Evolutionary conservation across 768 basidiomycete genomes (phyloP).

Genomic region (Pholiota molesta): DNA sequence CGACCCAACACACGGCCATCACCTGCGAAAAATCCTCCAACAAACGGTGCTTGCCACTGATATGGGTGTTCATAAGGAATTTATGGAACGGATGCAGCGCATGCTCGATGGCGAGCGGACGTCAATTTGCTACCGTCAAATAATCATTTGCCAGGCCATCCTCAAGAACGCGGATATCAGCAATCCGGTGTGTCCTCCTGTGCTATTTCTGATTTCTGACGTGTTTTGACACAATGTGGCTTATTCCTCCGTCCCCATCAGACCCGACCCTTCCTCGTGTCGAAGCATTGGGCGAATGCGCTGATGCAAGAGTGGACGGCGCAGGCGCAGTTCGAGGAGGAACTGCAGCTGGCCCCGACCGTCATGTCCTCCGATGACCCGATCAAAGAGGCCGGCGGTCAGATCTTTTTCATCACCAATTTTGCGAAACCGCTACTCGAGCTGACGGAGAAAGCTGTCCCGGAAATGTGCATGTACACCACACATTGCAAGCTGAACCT

Average conservation of each 20-base stretch:
- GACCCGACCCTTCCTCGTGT: conserved; percentile 92
- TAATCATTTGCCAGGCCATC: conserved; percentile 85
- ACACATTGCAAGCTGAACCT: conserved; percentile 73
- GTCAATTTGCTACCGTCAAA: conserved; percentile 51
- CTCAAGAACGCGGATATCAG: conserved; percentile 99
- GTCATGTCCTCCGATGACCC: conserved; percentile 45
- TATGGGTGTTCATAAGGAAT: conserved; percentile 88
- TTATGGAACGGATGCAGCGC: conserved; percentile 69
- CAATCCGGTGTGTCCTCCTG: conserved; percentile 77
- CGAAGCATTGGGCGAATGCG: conserved; percentile 90
- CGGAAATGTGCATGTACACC: conserved; percentile 71
- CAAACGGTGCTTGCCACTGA: conserved; percentile 91
- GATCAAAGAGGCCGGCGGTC: conserved; percentile 72
- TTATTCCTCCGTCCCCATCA: conserved; percentile 31
- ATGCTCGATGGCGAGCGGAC: conserved; percentile 46
- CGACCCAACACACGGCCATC: conserved; percentile 44
- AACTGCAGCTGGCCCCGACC: conserved; percentile 73
- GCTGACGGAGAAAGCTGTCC: conserved; percentile 70
- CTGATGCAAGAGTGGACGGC: conserved; percentile 89
- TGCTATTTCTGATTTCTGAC: conserved; percentile 8
- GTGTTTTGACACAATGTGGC: conserved; percentile 4
- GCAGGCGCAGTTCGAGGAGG: conserved; percentile 85
- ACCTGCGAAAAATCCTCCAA: conserved; percentile 75
- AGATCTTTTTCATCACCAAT: conserved; percentile 85
- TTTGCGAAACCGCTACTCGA: conserved; percentile 88